Conservation (phyloP, 2,329 filamentous ascomycete genomes). For the Cadophora luteo-olivacea region DNA sequence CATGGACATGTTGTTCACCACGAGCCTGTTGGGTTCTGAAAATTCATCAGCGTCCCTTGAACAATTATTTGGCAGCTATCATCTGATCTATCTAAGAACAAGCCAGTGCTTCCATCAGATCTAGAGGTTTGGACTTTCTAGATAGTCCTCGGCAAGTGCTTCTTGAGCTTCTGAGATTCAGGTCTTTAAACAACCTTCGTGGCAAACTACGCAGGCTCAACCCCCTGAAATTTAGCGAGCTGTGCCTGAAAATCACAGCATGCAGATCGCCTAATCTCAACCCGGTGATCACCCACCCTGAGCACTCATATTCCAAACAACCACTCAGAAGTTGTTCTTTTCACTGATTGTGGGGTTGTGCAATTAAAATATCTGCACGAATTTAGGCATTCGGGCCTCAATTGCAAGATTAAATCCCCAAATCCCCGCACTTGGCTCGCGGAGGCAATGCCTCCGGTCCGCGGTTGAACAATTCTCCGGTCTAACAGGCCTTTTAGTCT, state of each 20-base stretch:
- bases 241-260: not conserved
- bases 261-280: not conserved
- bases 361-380: not conserved
- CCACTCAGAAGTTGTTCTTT: not conserved
- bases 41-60: not conserved
- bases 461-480: constrained; percentile 17
- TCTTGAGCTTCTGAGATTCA: too few species aligned
- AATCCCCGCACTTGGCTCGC: constrained; percentile 11
- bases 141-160: too few species aligned
- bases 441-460: constrained; percentile 14
- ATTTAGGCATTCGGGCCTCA: constrained; percentile 16
- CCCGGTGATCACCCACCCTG: not conserved
- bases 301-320: not conserved
- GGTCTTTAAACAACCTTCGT: too few species aligned
- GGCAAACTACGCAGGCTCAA: not conserved
- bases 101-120: too few species aligned
- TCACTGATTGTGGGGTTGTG: not conserved
- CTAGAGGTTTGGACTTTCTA: too few species aligned
- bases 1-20: too few species aligned
- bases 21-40: not conserved
- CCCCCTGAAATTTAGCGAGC: constrained; percentile 3
- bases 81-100: not conserved
- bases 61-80: not conserved
- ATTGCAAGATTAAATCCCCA: constrained; percentile 13
- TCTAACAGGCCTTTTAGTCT: not conserved